Evolutionary conservation across 73 alveolate species (phyloP), one percentile per base, ranked within the genome.

Genomic region (Paramecium sonneborni): DNA sequence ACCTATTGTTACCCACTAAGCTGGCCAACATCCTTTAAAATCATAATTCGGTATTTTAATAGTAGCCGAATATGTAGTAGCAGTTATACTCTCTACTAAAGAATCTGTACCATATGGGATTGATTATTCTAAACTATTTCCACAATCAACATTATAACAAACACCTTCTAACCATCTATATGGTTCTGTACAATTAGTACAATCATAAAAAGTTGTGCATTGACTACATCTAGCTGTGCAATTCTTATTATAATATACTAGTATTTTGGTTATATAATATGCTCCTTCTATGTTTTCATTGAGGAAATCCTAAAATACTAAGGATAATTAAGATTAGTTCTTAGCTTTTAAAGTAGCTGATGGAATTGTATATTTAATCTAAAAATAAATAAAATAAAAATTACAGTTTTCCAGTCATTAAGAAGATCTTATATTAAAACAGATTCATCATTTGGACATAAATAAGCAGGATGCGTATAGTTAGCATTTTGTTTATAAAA

Each of bases 401-500:
- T n/a, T 79, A 79, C 90, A 1, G 74, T 79, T 79, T 79, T 79
- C 90, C 90, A 79, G n/a, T 30, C 37, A 79, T 79, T 62, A 2
- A 26, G 39, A 14, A 79, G 55, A 24, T 79, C 90, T 39, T 39
- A 43, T 10, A 79, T 79, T 23, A 79, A 38, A 2, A 79, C 90
- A 41, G 90, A 41, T 23, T 26, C 57, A 35, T 35, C 38, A 0
- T 37, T 41, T 14, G 52, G 35, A 18, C 86, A 72, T 18, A 72
- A 38, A n/a, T 72, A 72, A 6, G 35, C 30, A 3, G 62, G 2
- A 15, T n/a, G 18, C 1, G 46, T 43, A 3, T 21, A 11, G 39
- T 79, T 7, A 26, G 76, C 6, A 5, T 15, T 79, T 21, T 18
- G 15, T 1, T 24, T 23, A 14, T 18, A 79, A 20, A 39, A 44